phyloP scores from a whole-genome alignment of 2,329 filamentous ascomycete species.

The Tolypocladium ovalisporum region DNA sequence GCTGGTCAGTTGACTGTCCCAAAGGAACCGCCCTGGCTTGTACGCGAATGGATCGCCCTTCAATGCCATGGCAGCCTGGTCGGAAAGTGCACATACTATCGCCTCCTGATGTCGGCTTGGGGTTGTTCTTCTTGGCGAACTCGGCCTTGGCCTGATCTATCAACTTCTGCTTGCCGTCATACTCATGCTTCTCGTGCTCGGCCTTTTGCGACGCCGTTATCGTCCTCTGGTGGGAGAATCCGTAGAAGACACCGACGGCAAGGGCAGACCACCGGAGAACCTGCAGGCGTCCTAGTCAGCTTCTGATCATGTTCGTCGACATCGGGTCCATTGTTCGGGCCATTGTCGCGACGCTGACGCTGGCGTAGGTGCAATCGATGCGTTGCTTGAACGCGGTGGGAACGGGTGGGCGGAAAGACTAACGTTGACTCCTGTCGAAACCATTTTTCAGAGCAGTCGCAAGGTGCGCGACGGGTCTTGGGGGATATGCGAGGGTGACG shows the following conservation, averaged over 20 bases:
- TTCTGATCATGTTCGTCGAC: not conserved
- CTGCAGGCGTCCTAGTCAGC: conserved; percentile 38
- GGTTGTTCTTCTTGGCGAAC: conserved; percentile 66
- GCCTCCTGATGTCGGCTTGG: conserved; percentile 22
- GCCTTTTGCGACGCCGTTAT: conserved; percentile 63
- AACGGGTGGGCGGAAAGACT: conserved; percentile 21
- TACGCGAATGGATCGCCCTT: not conserved
- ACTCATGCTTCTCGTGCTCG: conserved; percentile 67
- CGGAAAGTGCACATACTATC: conserved; percentile 17
- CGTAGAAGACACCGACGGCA: conserved; percentile 85
- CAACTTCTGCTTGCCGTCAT: conserved; percentile 80
- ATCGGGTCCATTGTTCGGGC: not conserved
- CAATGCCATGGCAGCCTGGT: not conserved
- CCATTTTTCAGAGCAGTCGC: conserved; percentile 41
- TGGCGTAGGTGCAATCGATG: not conserved
- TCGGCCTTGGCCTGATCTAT: conserved; percentile 90
- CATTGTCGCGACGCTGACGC: not conserved
- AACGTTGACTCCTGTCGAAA: conserved; percentile 61
- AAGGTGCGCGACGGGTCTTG: conserved; percentile 28
- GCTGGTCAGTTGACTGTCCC: conserved; percentile 8
- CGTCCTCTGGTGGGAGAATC: conserved; percentile 82
- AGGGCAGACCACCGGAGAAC: conserved; percentile 96
- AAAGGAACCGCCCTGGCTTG: not conserved
- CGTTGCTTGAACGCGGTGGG: not conserved
- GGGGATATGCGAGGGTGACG: conserved; percentile 22